A percentile compares a stretch with the other conserved stretches of the same genome.
Evolutionary conservation across 2,329 filamentous ascomycete genomes (phyloP).

Genomic region (Alternaria arborescens): DNA sequence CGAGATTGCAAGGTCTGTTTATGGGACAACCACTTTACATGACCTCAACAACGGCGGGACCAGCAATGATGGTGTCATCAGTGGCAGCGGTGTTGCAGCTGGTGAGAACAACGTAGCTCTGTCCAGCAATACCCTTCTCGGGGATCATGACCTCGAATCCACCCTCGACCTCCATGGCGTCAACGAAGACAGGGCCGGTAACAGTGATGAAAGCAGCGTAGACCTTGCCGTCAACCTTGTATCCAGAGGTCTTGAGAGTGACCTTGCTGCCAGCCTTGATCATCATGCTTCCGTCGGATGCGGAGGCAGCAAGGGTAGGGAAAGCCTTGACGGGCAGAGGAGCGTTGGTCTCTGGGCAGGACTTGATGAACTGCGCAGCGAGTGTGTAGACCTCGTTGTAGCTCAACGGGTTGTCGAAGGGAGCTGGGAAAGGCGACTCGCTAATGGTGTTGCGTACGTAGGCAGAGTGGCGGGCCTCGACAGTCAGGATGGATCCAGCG

Average conservation of each 20-base stretch:
- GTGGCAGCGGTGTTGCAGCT: conserved; percentile 36
- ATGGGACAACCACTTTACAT: not conserved
- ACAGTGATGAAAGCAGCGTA: conserved; percentile 39
- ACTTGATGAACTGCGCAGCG: conserved; percentile 68
- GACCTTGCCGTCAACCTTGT: conserved; percentile 31
- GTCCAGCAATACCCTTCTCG: conserved; percentile 34
- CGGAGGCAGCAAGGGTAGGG: conserved; percentile 54
- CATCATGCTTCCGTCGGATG: conserved; percentile 15
- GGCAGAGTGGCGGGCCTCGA: conserved; percentile 71
- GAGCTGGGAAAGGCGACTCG: conserved; percentile 64
- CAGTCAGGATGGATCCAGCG: conserved; percentile 69
- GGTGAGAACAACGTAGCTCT: conserved; percentile 38
- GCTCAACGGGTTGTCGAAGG: conserved; percentile 68
- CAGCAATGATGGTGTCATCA: conserved; percentile 37
- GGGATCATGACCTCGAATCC: conserved; percentile 32
- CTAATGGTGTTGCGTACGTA: conserved; percentile 64
- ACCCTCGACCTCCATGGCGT: conserved; percentile 22
- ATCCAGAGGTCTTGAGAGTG: conserved; percentile 23
- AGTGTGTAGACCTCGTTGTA: conserved; percentile 70
- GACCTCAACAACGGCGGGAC: conserved; percentile 35
- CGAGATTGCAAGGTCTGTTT: not conserved
- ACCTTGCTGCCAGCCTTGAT: conserved; percentile 29
- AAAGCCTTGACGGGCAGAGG: conserved; percentile 69
- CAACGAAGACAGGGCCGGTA: conserved; percentile 32
- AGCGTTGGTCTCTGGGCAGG: conserved; percentile 65